phyloP scores from a whole-genome alignment of 371 early-diverging fungal genomes.

The Nematocida ausubeli region DNA sequence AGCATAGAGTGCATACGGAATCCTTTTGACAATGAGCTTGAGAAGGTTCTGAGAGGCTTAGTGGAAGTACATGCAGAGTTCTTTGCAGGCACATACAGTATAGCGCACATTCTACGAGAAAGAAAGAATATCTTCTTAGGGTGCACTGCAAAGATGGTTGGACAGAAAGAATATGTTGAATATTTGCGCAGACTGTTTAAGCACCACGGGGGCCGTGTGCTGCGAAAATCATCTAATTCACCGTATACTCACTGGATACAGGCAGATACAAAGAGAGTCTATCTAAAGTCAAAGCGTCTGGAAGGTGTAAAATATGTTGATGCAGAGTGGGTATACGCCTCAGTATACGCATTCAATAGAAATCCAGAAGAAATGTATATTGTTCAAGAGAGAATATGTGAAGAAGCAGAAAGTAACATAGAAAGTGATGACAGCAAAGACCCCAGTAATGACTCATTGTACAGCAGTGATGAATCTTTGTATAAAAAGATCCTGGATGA shows the following conservation, averaged over 20 bases:
- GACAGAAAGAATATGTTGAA: not conserved
- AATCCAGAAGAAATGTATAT: not conserved
- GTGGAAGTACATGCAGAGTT: constrained; percentile 49
- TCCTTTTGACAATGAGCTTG: constrained; percentile 46
- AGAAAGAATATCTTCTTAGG: constrained; percentile 53
- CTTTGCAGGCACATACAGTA: constrained; percentile 6
- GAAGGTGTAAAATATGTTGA: constrained; percentile 29
- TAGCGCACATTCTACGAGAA: constrained; percentile 33
- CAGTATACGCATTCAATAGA: constrained; percentile 9
- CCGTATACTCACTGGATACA: not conserved
- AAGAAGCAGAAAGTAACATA: not conserved
- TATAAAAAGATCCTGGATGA: constrained; percentile 10
- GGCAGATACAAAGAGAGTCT: not conserved
- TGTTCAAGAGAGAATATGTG: not conserved
- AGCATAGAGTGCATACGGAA: constrained; percentile 6
- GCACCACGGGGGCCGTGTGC: constrained; percentile 27
- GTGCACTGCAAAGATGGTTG: constrained; percentile 6
- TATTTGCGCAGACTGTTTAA: constrained; percentile 13
- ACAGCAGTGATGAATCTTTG: constrained; percentile 22
- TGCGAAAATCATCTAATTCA: constrained; percentile 14
- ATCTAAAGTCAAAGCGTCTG: not conserved
- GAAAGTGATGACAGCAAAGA: not conserved
- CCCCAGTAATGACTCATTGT: not conserved
- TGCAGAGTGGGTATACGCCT: constrained; percentile 31
- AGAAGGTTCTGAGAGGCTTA: constrained; percentile 16